These are phyloP conservation scores for Jatropha curcas DNA, from an alignment of 345 rosid genomes.

Conservation along the genomic window DNA sequence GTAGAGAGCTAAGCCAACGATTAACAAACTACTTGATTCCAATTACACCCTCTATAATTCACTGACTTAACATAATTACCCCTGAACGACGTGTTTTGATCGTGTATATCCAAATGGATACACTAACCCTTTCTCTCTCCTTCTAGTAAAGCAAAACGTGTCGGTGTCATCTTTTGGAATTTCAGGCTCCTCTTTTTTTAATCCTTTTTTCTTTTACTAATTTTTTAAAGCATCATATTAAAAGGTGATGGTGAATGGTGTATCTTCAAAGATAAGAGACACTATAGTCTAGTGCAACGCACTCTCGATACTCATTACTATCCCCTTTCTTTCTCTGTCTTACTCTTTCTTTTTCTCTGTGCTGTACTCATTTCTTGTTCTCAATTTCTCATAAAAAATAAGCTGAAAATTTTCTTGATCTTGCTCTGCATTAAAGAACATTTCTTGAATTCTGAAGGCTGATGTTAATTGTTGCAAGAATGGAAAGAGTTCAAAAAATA, in stretches of 20 bases:
- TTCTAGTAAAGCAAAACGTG: slow-evolving; percentile 27
- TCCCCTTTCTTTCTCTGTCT: background rate
- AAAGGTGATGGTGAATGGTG: background rate
- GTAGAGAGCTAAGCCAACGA: no score
- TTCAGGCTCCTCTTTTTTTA: slow-evolving; percentile 14
- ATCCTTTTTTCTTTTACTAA: background rate
- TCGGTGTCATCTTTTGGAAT: slow-evolving; percentile 40
- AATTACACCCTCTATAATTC: background rate
- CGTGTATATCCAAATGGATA: background rate
- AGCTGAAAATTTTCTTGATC: background rate
- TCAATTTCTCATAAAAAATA: background rate
- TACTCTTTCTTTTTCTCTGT: background rate
- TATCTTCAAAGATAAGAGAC: slow-evolving; percentile 23
- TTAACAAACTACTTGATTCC: background rate
- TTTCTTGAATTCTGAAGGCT: background rate
- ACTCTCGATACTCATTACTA: slow-evolving; percentile 10
- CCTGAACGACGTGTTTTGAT: background rate
- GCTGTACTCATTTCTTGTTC: background rate
- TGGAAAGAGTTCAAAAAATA: slow-evolving; percentile 28
- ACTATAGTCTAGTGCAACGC: background rate
- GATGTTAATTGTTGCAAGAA: slow-evolving; percentile 11
- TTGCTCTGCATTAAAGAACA: background rate
- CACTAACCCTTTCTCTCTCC: background rate
- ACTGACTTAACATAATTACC: background rate
- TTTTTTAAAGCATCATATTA: background rate